These are phyloP conservation scores for Lipomyces orientalis DNA, from an alignment of 805 yeast genomes.

Conservation along the genomic window DNA sequence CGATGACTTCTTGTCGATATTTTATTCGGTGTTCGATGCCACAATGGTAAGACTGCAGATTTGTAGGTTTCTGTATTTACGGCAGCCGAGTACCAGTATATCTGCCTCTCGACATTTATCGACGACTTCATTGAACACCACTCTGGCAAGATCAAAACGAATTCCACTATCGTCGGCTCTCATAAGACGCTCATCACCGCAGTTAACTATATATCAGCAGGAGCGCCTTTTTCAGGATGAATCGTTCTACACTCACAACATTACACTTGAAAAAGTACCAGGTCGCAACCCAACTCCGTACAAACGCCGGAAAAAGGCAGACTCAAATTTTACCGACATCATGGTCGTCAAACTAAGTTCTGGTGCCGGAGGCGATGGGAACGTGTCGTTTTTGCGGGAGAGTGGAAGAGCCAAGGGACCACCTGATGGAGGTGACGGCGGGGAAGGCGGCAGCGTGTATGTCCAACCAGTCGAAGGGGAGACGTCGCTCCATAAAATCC, in stretches of 20 bases:
- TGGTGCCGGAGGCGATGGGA: slow-evolving; percentile 91
- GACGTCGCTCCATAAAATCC: slow-evolving; percentile 71
- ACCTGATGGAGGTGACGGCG: slow-evolving; percentile 99
- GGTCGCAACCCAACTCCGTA: slow-evolving; percentile 7
- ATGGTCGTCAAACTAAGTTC: slow-evolving; percentile 68
- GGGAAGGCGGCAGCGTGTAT: slow-evolving; percentile 86
- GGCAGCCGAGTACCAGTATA: not conserved
- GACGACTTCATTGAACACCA: not conserved
- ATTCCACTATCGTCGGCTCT: not conserved
- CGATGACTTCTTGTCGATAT: not conserved
- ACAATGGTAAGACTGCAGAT: not conserved
- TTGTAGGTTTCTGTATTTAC: not conserved
- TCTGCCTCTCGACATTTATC: not conserved
- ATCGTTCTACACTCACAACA: slow-evolving; percentile 10
- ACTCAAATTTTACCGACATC: slow-evolving; percentile 60
- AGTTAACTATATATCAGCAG: not conserved
- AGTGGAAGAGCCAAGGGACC: slow-evolving; percentile 88
- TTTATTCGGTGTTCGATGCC: not conserved
- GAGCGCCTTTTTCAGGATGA: slow-evolving; percentile 3
- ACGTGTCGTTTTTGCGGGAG: slow-evolving; percentile 83
- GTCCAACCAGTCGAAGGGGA: slow-evolving; percentile 78
- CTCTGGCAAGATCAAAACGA: not conserved
- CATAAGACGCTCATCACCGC: not conserved
- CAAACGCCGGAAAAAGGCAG: slow-evolving; percentile 19
- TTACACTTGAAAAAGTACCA: slow-evolving; percentile 10